Base-by-base conservation (phyloP, 2,329 filamentous ascomycete species). In the Penicillium sp. region DNA sequence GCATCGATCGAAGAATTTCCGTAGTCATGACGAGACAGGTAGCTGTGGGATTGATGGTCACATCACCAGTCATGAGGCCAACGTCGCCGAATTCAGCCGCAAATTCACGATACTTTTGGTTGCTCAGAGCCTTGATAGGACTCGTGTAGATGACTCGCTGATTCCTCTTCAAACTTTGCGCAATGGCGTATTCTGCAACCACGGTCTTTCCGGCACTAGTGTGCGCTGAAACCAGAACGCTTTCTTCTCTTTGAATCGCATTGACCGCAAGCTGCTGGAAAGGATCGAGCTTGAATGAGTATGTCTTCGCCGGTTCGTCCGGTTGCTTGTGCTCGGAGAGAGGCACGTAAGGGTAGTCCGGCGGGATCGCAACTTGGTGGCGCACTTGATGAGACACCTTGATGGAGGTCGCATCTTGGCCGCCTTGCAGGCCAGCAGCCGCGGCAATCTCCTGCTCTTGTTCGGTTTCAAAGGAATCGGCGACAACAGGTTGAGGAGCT, bases 21-120 rank as follows among this genome's bases (percentile, higher is more conserved):
- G 95, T 99, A 0, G 95, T 99, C 95, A 99, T 99, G 72, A 99
- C 95, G 60, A 99, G 82, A 76, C 95, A 99, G 62, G 93, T 98
- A 14, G 95, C 95, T 3, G 95, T 98, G 4, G 96, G 96, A 76
- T 99, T 99, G 79, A 99, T 99, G 26, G 95, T 99, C 65, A 98
- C 94, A 85, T 99, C 95, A 73, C 95, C 95, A 5, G 95, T 99
- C 94, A 99, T 98, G 63, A 99, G 83, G 60, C 95, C 95, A 55
- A 97, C 94, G 74, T 99, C 95, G 61, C 93, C 94, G 80, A 99
- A 99, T 61, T 97, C 92, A 45, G 91, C 92, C 68, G 91, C 89
- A 77, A 99, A 99, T 75, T 99, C 95, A 82, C 95, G 86, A 77
- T 96, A 99, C 76, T 99, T 99, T 75, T 99, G 95, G 79, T 99